Evolutionary conservation across 352 stramenopile species (phyloP), one percentile per base, ranked within the genome.

Genomic region (Hyaloperonospora arabidopsidis): DNA sequence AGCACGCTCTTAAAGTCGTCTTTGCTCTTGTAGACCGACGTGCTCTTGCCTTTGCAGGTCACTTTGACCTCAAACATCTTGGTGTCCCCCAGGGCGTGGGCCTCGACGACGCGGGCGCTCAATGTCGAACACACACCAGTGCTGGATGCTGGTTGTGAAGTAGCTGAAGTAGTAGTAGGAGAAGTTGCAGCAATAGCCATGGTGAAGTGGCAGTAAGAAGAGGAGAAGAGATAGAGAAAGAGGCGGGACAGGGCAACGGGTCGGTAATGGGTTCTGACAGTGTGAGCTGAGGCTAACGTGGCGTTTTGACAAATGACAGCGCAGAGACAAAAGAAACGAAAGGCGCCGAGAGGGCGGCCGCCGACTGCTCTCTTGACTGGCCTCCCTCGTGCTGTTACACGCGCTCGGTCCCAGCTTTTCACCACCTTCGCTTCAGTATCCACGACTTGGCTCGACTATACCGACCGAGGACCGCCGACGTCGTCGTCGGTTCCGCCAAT

Each of bases 31-130:
- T 86, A 87, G 56, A 86, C 72, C 19, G 70, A 77, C 44, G 74
- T 85, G 48, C 73, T 82, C 63, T 85, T 84, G 63, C 81, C 81
- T 56, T 83, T 84, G 71, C 76, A 86, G 22, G 63, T 50, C 49
- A 89, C 72, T 57, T 87, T 89, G 45, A 92, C 78, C 58, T 88
- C 76, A 63, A 85, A 92, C 79, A 89, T 89, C 65, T 87, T 80
- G 53, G 67, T 82, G 46, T 76, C 77, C 46, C 79, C 71, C 25
- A 92, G 69, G 21, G 78, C 68, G 1, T 80, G 79, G 36, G 82
- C 82, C 36, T 79, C 77, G 28, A 71, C 71, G 49, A 92, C 82
- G 39, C 63, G 66, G 0, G 70, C 74, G 50, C 65, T 75, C 29
- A 91, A 59, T 22, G 61, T 67, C 25, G 67, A 67, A 34, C 63